Base-by-base conservation (phyloP, 2,329 filamentous ascomycete species). In the Diatrype stigma region DNA sequence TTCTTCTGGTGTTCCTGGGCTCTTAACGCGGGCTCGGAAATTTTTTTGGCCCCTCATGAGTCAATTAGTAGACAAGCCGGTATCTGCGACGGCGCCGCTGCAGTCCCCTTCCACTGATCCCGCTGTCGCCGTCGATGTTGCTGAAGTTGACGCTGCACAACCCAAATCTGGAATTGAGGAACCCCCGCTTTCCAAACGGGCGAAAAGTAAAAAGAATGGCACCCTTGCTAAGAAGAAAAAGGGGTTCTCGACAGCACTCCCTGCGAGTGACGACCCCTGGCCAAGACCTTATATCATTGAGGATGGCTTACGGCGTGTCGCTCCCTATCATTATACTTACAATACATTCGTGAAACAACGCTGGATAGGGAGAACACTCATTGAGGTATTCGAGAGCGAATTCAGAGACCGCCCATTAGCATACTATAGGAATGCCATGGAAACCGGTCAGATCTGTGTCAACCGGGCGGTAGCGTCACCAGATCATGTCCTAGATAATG, bases 311-410 rank as follows among this genome's bases (percentile, higher is more conserved):
- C 86, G 92, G 47, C 85, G 90, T 56, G 87, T 96, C 30, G 79
- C 79, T 42, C 93, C 93, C 3, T 97, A 99, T 67, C 84, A 94
- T 67, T 96, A 80, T 69, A 96, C 92, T 2, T 96, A 96, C 76
- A 95, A 96, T 66, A 96, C 93, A 0, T 90, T 84, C 73, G 94
- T 89, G 76, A 99, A 97, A 72, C 81, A 96, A 72, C 80, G 94
- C 69, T 99, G 94, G 94, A 82, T 93, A 49, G 89, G 86, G 30
- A 80, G 90, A 35, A 79, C 81, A 53, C 74, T 99, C 45, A 76
- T 96, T 47, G 90, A 96, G 45, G 89, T 99, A 45, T 99, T 96
- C 70, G 80, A 85, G 42, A 85, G 86, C 65, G 94, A 99, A 70
- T 99, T 99, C 67, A 84, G 94, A 60, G 94, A 99, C 70, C 78